A percentile compares a stretch with the other conserved stretches of the same genome.
Evolutionary conservation across 2,329 filamentous ascomycete species (phyloP).

Genomic region (Penicillium sp.): DNA sequence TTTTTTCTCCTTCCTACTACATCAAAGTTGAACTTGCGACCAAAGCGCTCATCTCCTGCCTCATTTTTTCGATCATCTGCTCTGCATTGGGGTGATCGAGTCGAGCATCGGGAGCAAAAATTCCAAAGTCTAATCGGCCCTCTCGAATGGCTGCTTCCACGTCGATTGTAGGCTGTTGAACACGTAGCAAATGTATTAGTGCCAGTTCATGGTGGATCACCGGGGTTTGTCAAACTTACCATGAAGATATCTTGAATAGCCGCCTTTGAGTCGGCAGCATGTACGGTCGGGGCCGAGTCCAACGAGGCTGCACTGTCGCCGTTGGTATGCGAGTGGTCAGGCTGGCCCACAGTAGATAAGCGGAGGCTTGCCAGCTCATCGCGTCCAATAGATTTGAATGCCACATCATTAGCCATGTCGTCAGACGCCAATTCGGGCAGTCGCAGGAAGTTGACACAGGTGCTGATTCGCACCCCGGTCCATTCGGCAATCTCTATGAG

Average conservation of each 20-base stretch:
- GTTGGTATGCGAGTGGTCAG: slow-evolving; percentile 5
- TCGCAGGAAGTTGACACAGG: slow-evolving; percentile 76
- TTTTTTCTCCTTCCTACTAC: slow-evolving; percentile 7
- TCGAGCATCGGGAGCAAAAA: slow-evolving; percentile 17
- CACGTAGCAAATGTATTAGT: slow-evolving; percentile 16
- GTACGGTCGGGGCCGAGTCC: slow-evolving; percentile 2
- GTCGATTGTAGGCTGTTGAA: slow-evolving; percentile 22
- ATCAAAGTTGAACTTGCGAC: slow-evolving; percentile 1
- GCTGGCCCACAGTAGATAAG: not conserved
- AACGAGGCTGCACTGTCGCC: slow-evolving; percentile 10
- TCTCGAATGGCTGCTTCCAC: slow-evolving; percentile 23
- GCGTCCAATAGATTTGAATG: slow-evolving; percentile 10
- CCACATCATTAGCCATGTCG: slow-evolving; percentile 2
- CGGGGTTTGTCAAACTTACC: slow-evolving; percentile 16
- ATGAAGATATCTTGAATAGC: slow-evolving; percentile 11
- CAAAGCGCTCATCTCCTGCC: slow-evolving; percentile 14
- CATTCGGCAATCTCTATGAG: slow-evolving; percentile 68
- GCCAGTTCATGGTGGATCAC: slow-evolving; percentile 1
- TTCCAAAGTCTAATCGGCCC: slow-evolving; percentile 19
- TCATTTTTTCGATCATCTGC: slow-evolving; percentile 13
- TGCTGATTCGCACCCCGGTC: slow-evolving; percentile 66
- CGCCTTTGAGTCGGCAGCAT: slow-evolving; percentile 7
- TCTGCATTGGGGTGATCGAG: slow-evolving; percentile 12
- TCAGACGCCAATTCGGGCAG: slow-evolving; percentile 40
- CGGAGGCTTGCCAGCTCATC: slow-evolving; percentile 9